Evolutionary conservation across 2,329 filamentous ascomycete species (phyloP).

Genomic region (Neoascochyta sp.): DNA sequence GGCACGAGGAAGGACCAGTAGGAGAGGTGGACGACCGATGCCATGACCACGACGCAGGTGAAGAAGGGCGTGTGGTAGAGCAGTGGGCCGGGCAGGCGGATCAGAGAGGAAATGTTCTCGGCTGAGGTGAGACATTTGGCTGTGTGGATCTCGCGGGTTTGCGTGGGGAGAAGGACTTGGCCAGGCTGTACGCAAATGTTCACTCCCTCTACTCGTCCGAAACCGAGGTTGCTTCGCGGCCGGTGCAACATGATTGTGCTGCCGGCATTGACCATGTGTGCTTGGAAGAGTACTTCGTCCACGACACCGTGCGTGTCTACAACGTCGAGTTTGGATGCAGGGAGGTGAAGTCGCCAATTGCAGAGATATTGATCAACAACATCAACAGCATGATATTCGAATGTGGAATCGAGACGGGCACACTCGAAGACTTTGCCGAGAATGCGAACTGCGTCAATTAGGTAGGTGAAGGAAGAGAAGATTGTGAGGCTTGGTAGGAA

Average conservation of each 20-base stretch:
- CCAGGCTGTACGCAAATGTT: constrained; percentile 64
- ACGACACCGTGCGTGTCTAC: constrained; percentile 62
- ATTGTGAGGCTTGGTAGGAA: constrained; percentile 63
- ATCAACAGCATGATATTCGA: constrained; percentile 49
- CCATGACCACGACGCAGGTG: constrained; percentile 42
- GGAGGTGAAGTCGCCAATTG: constrained; percentile 79
- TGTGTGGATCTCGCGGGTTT: constrained; percentile 61
- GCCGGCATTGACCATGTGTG: constrained; percentile 65
- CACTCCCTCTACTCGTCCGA: constrained; percentile 36
- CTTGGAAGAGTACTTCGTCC: constrained; percentile 91
- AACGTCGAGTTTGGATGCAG: constrained; percentile 66
- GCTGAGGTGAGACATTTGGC: constrained; percentile 77
- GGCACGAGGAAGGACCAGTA: constrained; percentile 61
- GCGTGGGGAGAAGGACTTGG: constrained; percentile 49
- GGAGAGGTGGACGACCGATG: constrained; percentile 50
- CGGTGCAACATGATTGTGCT: constrained; percentile 45
- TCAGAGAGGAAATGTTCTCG: constrained; percentile 69
- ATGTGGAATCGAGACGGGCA: constrained; percentile 29
- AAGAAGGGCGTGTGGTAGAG: constrained; percentile 60
- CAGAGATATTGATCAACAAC: constrained; percentile 58
- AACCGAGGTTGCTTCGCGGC: constrained; percentile 38
- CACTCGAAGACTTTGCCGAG: constrained; percentile 69
- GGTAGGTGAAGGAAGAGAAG: constrained; percentile 83
- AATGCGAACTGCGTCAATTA: constrained; percentile 75
- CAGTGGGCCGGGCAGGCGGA: constrained; percentile 68